A percentile compares a stretch with the other conserved stretches of the same genome.
phyloP scores from a whole-genome alignment of 257 asterid genomes.

The Henckelia pumila region DNA sequence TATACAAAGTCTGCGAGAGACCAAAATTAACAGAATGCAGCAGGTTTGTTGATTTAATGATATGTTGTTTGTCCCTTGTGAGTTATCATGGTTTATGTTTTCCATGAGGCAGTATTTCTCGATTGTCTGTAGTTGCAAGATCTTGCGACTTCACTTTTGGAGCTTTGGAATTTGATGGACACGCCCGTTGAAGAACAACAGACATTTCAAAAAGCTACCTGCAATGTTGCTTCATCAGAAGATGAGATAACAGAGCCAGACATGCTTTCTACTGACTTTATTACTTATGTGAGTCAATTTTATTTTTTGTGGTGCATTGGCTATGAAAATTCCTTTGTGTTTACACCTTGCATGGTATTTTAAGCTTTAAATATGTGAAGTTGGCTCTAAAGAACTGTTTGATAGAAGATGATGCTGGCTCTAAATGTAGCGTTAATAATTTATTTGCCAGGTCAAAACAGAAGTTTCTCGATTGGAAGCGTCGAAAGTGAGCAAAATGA shows the following conservation, averaged over 20 bases:
- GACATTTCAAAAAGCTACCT: slow-evolving; percentile 75
- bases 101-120: slow-evolving; percentile 21
- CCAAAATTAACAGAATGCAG: slow-evolving; percentile 79
- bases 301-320: slow-evolving; percentile 9
- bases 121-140: slow-evolving; percentile 67
- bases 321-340: slow-evolving; percentile 1
- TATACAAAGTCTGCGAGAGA: slow-evolving; percentile 57
- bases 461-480: slow-evolving; percentile 94
- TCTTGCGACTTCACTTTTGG: slow-evolving; percentile 82
- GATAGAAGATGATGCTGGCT: too few relatives aligned
- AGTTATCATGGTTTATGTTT: not conserved
- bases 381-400: slow-evolving; percentile 18
- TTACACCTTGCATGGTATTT: slow-evolving; percentile 13
- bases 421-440: slow-evolving; percentile 1
- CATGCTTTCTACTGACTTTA: slow-evolving; percentile 72
- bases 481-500: slow-evolving; percentile 88
- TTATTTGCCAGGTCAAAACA: slow-evolving; percentile 61
- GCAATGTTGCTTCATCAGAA: slow-evolving; percentile 86
- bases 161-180: slow-evolving; percentile 99
- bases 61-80: not conserved
- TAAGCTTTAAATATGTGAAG: slow-evolving; percentile 9
- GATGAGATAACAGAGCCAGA: too few relatives aligned
- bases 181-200: slow-evolving; percentile 91
- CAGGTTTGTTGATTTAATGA: slow-evolving; percentile 45
- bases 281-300: slow-evolving; percentile 55